These are phyloP conservation scores for Torulaspora maleeae DNA, from an alignment of 805 yeast genomes.

Conservation along the genomic window DNA sequence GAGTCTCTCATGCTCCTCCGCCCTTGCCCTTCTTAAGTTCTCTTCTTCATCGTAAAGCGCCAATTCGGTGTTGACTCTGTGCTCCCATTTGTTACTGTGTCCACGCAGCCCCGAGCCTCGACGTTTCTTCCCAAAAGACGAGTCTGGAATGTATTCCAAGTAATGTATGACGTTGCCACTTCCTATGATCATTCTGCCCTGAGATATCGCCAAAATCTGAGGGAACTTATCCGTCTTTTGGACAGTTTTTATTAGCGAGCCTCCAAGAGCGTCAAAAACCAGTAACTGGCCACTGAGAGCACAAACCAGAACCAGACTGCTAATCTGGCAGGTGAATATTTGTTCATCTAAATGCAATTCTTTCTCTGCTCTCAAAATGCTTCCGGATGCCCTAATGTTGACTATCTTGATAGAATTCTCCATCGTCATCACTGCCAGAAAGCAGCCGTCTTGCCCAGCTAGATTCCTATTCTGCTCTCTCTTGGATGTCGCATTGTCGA, in stretches of 20 bases:
- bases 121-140: conserved; percentile 12
- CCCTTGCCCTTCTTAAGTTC: conserved; percentile 13
- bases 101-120: conserved; percentile 10
- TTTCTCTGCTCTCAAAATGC: conserved; percentile 14
- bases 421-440: conserved; percentile 24
- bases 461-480: conserved; percentile 24
- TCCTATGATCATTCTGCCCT: conserved; percentile 31
- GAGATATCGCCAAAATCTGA: conserved; percentile 30
- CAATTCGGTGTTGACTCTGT: conserved; percentile 25
- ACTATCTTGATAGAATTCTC: conserved; percentile 23
- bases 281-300: conserved; percentile 30
- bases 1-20: conserved; percentile 18
- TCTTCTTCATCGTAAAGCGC: conserved; percentile 32
- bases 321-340: conserved; percentile 28
- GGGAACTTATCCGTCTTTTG: conserved; percentile 33
- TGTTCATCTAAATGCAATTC: conserved; percentile 28
- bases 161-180: conserved; percentile 31
- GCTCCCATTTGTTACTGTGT: conserved; percentile 31
- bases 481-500: conserved; percentile 30
- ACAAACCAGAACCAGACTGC: conserved; percentile 29
- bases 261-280: conserved; percentile 31
- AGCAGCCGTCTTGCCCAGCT: conserved; percentile 37
- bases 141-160: conserved; percentile 26
- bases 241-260: conserved; percentile 30
- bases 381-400: conserved; percentile 27